A percentile compares a stretch with the other conserved stretches of the same genome.
Conservation (phyloP, 176 grass and related monocot genomes). For the Eleusine indica region DNA sequence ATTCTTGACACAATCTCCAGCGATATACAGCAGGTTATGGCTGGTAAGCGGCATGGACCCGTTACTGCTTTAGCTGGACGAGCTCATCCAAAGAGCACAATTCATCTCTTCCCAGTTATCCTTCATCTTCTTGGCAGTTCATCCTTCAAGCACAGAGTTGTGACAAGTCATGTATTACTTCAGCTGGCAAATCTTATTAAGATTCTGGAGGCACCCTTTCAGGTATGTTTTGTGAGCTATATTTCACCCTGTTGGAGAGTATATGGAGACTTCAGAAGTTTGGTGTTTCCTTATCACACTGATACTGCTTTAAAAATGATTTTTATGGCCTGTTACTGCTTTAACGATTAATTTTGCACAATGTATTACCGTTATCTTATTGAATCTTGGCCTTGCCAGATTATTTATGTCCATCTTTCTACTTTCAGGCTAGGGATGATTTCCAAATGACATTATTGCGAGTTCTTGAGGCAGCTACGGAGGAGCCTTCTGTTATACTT, state of each 20-base stretch:
- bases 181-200: conserved; percentile 92
- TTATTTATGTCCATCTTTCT: conserved; percentile 31
- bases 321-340: background rate
- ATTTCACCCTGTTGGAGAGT: conserved; percentile 5
- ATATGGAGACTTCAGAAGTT: background rate
- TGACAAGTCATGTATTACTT: conserved; percentile 76
- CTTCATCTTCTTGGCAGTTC: conserved; percentile 95
- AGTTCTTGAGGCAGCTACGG: conserved; percentile 79
- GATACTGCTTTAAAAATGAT: background rate
- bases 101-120: conserved; percentile 89
- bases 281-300: conserved; percentile 2
- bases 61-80: conserved; percentile 65
- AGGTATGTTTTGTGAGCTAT: conserved; percentile 50
- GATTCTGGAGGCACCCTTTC: conserved; percentile 84
- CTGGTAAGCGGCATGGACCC: conserved; percentile 82
- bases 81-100: conserved; percentile 75
- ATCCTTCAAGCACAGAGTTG: conserved; percentile 81
- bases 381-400: conserved; percentile 8
- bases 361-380: background rate
- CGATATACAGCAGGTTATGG: conserved; percentile 91
- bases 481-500: conserved; percentile 86
- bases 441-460: conserved; percentile 90
- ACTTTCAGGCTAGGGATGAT: conserved; percentile 90
- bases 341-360: conserved; percentile 6
- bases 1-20: conserved; percentile 82